phyloP scores from a whole-genome alignment of 768 basidiomycete species.

The Amanita polypyramis region DNA sequence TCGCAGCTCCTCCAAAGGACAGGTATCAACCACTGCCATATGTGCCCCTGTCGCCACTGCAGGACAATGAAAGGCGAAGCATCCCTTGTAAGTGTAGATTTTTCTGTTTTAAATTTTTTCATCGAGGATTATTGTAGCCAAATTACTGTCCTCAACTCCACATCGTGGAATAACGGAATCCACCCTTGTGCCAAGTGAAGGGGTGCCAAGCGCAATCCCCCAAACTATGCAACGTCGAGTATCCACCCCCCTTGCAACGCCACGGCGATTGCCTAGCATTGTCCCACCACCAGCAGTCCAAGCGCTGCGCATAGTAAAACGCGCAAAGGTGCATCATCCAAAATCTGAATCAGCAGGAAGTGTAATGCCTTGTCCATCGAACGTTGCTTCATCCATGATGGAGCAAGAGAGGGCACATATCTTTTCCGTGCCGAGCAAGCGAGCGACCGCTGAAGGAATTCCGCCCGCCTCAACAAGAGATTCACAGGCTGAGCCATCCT shows the following conservation, averaged over 20 bases:
- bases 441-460: background rate
- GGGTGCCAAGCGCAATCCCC: background rate
- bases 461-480: background rate
- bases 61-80: background rate
- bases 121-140: background rate
- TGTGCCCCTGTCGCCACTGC: background rate
- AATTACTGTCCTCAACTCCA: background rate
- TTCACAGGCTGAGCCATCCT: background rate
- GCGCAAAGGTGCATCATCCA: conserved; percentile 13
- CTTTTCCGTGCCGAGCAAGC: background rate
- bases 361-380: background rate
- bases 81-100: background rate
- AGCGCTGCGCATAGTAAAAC: conserved; percentile 40
- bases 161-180: background rate
- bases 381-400: background rate
- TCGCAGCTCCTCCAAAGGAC: background rate
- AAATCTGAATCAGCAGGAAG: conserved; percentile 6
- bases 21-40: background rate
- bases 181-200: background rate
- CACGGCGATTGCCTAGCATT: conserved; percentile 9
- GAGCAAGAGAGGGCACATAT: background rate
- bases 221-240: background rate
- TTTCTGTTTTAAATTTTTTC: background rate
- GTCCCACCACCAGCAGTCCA: conserved; percentile 28
- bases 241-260: conserved; percentile 4